Evolutionary conservation across 768 basidiomycete genomes (phyloP).

Genomic region (Leccinellum luteum): DNA sequence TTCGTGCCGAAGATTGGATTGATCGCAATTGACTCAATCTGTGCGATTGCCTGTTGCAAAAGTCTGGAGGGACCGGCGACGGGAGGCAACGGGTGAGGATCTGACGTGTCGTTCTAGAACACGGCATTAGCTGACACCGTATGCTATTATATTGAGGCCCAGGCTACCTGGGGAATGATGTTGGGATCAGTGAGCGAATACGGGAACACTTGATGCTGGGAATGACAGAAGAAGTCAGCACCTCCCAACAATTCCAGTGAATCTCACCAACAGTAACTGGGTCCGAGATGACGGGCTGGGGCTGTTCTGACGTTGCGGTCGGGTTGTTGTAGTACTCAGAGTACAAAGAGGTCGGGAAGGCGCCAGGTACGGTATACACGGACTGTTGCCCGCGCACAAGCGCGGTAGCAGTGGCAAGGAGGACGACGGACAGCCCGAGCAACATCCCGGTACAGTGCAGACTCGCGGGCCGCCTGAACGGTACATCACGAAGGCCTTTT

Average conservation of each 20-base stretch:
- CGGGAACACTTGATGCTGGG: constrained; percentile 58
- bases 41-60: constrained; percentile 50
- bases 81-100: constrained; percentile 67
- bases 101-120: constrained; percentile 50
- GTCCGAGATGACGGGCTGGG: constrained; percentile 76
- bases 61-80: constrained; percentile 45
- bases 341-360: constrained; percentile 65
- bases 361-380: constrained; percentile 53
- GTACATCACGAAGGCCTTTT: constrained; percentile 3
- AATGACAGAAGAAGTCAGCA: constrained; percentile 3
- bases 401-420: constrained; percentile 5
- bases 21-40: constrained; percentile 52
- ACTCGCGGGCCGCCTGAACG: neutral
- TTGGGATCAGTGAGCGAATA: constrained; percentile 61
- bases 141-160: no score
- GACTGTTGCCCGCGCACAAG: constrained; percentile 15
- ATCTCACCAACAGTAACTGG: constrained; percentile 51
- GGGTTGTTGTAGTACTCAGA: constrained; percentile 69
- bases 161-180: constrained; percentile 46
- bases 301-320: constrained; percentile 68
- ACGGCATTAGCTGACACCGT: neutral
- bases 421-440: constrained; percentile 1
- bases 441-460: constrained; percentile 8
- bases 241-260: neutral
- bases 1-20: constrained; percentile 54